These are phyloP conservation scores for Smithsoniella earleae DNA, from an alignment of 163 green algal species.

Conservation along the genomic window DNA sequence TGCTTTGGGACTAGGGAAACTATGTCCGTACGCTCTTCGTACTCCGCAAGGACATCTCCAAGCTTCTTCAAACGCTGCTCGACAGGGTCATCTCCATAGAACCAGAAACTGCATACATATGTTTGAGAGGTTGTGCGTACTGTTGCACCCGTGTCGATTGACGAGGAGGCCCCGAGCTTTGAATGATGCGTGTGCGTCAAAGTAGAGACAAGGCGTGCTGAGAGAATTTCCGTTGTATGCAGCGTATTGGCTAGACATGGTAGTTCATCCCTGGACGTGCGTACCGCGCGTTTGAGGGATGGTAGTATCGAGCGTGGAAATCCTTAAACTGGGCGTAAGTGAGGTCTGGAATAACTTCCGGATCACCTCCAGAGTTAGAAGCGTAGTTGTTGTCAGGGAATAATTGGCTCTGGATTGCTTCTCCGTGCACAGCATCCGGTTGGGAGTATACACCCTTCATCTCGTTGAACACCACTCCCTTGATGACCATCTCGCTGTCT, in stretches of 20 bases:
- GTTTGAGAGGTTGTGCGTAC: too few relatives aligned
- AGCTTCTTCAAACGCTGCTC: constrained; percentile 76
- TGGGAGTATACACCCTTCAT: constrained; percentile 99
- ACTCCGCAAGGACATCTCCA: constrained; percentile 66
- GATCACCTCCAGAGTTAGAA: constrained; percentile 88
- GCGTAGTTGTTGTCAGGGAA: constrained; percentile 87
- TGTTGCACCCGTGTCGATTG: too few relatives aligned
- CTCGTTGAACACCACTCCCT: constrained; percentile 99
- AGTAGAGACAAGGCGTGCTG: too few relatives aligned
- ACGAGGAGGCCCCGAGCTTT: too few relatives aligned
- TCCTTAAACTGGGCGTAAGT: constrained; percentile 92
- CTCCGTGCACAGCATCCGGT: constrained; percentile 81
- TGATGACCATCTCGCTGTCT: constrained; percentile 59
- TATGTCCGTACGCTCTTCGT: constrained; percentile 55
- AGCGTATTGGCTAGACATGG: background rate
- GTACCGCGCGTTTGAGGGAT: constrained; percentile 77
- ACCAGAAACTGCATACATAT: constrained; percentile 79
- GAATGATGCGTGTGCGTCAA: too few relatives aligned
- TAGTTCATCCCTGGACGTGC: background rate
- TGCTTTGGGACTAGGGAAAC: constrained; percentile 63
- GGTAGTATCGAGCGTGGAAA: constrained; percentile 95
- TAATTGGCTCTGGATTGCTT: constrained; percentile 40
- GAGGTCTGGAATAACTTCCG: constrained; percentile 82
- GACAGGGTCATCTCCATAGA: constrained; percentile 91
- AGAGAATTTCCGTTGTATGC: background rate